Base-by-base conservation (phyloP, 2,329 filamentous ascomycete species). In the Fusarium austroafricanum region DNA sequence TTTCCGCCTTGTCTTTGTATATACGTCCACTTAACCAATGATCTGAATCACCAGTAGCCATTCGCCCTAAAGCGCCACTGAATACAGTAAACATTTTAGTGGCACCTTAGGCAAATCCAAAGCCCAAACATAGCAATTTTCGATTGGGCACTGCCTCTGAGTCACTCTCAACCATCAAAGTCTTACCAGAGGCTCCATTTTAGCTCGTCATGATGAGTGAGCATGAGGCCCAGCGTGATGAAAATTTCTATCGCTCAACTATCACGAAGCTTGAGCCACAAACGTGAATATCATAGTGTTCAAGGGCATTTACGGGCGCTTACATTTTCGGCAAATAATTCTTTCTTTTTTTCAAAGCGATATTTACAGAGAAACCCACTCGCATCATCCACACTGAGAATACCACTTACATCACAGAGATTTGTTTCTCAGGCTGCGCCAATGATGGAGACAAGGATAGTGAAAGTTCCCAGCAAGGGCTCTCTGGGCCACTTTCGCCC, bases 361-460 rank as follows among this genome's bases (percentile, higher is more conserved):
- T 17, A 33, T 58, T 61, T 58, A 28, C 21, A 33, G 15, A 42
- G 10, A 23, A 53, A 12, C 42, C 26, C 26, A 46, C 28, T 38
- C 14, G 43, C 50, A 17, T 46, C 37, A 6, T 59, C 29, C 14
- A 35, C 35, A 21, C 37, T 52, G 55, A 60, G 38, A 55, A 51
- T 37, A 61, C 65, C 69, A 76, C 75, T 76, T 75, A 75, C 61
- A 73, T 70, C 75, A 18, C 70, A 63, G 29, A 54, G 38, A 33
- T 63, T 65, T 45, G 66, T 53, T 15, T 64, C 52, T 31, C 65
- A 61, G 39, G 44, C 53, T 35, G 44, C 37, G 17, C 47, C 65
- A 49, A 62, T 71, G 33, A 82, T 82, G 79, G 73, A 82, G 68
- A 83, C 81, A 12, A 76, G 77, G 26, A 77, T 83, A 54, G 72